Percentiles rank a stretch among this genome's conserved stretches.
Evolutionary conservation across 208 protist genomes (phyloP).

Genomic region (Leishmania martiniquensis): DNA sequence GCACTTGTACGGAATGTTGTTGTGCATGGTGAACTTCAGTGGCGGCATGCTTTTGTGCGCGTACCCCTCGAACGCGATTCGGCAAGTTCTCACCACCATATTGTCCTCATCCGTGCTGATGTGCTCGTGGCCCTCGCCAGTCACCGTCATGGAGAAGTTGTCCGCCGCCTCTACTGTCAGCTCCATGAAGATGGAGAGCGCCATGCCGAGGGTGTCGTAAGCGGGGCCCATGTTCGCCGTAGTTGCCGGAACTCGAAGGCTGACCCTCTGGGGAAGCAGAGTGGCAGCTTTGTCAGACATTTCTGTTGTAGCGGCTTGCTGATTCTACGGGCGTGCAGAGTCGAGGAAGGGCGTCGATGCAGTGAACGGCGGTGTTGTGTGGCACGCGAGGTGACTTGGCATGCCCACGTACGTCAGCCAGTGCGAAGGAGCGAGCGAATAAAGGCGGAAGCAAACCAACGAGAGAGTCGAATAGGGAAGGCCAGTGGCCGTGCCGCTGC

Average conservation of each 20-base stretch:
- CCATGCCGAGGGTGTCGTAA: conserved; percentile 93
- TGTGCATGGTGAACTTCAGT: conserved; percentile 83
- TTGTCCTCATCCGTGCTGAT: conserved; percentile 78
- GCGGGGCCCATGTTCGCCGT: conserved; percentile 94
- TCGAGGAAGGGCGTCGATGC: background rate
- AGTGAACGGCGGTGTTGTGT: background rate
- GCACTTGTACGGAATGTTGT: conserved; percentile 91
- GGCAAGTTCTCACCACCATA: conserved; percentile 81
- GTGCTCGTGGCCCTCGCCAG: conserved; percentile 81
- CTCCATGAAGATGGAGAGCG: conserved; percentile 92
- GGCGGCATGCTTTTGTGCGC: conserved; percentile 81
- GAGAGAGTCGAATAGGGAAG: background rate
- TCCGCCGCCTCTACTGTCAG: conserved; percentile 84
- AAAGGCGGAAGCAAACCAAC: background rate
- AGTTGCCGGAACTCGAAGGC: conserved; percentile 90
- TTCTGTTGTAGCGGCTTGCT: background rate
- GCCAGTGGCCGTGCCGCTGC: background rate
- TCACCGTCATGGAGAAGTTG: conserved; percentile 70
- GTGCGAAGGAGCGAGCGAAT: background rate
- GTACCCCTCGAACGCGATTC: conserved; percentile 75
- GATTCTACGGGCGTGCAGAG: background rate
- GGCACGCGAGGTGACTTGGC: background rate
- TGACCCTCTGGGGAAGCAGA: conserved; percentile 54
- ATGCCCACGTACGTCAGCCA: background rate
- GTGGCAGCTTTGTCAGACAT: background rate